phyloP scores from a whole-genome alignment of 1,139 yeast species.

The Taiozyma onychis region DNA sequence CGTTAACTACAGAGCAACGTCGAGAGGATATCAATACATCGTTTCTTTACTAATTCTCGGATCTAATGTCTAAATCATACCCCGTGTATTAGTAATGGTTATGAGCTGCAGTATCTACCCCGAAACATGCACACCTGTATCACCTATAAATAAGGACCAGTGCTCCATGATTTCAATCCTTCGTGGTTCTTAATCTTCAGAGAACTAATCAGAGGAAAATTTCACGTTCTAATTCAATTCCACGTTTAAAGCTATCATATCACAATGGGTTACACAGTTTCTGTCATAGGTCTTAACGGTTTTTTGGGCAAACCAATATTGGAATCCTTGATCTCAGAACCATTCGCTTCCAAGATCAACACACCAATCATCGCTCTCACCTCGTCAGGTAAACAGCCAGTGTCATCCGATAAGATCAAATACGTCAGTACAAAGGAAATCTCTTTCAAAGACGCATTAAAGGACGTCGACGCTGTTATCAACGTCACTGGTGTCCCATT shows the following conservation, averaged over 20 bases:
- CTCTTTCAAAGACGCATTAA: slow-evolving; percentile 32
- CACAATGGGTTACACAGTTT: slow-evolving; percentile 26
- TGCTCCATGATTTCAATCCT: too few species aligned
- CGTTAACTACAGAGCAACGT: too few species aligned
- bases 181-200: too few species aligned
- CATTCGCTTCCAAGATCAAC: slow-evolving; percentile 37
- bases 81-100: too few species aligned
- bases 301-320: slow-evolving; percentile 43
- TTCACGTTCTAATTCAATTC: too few species aligned
- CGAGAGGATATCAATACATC: too few species aligned
- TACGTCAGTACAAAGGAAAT: slow-evolving; percentile 35
- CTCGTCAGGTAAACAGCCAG: slow-evolving; percentile 34
- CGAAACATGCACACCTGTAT: too few species aligned
- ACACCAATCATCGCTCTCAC: slow-evolving; percentile 50
- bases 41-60: too few species aligned
- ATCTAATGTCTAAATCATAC: too few species aligned
- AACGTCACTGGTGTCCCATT: slow-evolving; percentile 33
- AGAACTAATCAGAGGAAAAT: too few species aligned
- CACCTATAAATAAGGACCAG: too few species aligned
- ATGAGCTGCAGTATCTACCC: too few species aligned
- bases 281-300: slow-evolving; percentile 51
- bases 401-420: slow-evolving; percentile 35
- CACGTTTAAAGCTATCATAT: not conserved
- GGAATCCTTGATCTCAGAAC: slow-evolving; percentile 38
- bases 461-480: slow-evolving; percentile 47